Conservation (phyloP, 495 filamentous ascomycete species). For the Penicillium bovifimosum region DNA sequence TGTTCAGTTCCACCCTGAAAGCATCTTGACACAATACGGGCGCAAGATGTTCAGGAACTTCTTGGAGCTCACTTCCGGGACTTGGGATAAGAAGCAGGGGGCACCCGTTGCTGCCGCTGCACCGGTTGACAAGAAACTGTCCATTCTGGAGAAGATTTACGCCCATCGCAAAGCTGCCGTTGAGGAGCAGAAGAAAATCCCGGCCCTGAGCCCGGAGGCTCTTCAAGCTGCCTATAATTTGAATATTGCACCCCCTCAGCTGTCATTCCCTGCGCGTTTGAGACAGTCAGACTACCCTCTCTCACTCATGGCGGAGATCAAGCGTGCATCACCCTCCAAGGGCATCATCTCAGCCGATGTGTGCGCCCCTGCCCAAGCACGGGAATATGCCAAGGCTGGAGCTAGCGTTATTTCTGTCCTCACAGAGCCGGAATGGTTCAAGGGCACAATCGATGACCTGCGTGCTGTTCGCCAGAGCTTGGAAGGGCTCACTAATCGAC, state of each 20-base stretch:
- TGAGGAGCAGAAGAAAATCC: conserved; percentile 76
- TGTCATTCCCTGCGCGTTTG: conserved; percentile 74
- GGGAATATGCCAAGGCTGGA: conserved; percentile 86
- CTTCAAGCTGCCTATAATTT: conserved; percentile 84
- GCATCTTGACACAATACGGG: conserved; percentile 86
- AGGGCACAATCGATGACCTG: conserved; percentile 92
- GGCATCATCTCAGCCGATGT: conserved; percentile 83
- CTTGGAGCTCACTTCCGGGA: conserved; percentile 76
- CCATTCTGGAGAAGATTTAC: conserved; percentile 90
- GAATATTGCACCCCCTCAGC: conserved; percentile 76
- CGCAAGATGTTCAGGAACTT: conserved; percentile 90
- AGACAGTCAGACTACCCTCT: conserved; percentile 74
- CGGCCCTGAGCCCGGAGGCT: conserved; percentile 75
- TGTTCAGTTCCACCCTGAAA: conserved; percentile 97
- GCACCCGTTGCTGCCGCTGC: conserved; percentile 19
- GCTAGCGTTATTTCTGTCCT: conserved; percentile 96
- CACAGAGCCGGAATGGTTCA: conserved; percentile 98
- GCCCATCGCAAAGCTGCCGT: conserved; percentile 73
- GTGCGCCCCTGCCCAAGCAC: conserved; percentile 84
- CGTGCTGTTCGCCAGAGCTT: conserved; percentile 82
- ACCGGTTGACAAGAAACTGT: conserved; percentile 55
- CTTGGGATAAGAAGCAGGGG: conserved; percentile 68
- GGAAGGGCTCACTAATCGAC: conserved; percentile 83
- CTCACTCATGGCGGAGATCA: conserved; percentile 93
- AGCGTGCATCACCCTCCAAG: conserved; percentile 93